Evolutionary conservation across 148 eudicot species (phyloP).

Genomic region (Suaeda aralocaspica): DNA sequence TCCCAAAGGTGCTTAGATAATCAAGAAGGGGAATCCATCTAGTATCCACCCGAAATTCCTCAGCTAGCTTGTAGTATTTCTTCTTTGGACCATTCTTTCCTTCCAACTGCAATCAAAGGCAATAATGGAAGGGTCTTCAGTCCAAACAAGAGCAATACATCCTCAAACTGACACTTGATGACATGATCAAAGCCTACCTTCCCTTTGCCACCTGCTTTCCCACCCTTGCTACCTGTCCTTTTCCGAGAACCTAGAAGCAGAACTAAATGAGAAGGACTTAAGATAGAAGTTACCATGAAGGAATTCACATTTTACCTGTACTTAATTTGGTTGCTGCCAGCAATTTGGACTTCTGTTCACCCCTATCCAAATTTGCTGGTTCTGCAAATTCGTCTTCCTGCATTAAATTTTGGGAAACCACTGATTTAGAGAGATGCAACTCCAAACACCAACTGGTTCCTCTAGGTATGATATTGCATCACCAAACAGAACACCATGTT

Average conservation of each 20-base stretch:
- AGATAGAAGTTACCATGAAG: not conserved
- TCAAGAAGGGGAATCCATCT: constrained; percentile 91
- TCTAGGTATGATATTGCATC: not conserved
- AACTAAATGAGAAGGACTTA: constrained; percentile 17
- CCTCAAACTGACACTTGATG: constrained; percentile 19
- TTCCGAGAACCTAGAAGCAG: constrained; percentile 36
- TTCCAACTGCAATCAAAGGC: constrained; percentile 45
- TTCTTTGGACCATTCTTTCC: constrained; percentile 39
- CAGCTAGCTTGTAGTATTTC: constrained; percentile 53
- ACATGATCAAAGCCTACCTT: constrained; percentile 45
- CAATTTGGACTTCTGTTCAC: constrained; percentile 41
- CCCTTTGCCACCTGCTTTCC: constrained; percentile 28
- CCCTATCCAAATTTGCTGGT: constrained; percentile 41
- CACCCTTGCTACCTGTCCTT: constrained; percentile 19
- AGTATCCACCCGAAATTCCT: constrained; percentile 70
- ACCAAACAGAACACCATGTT: not conserved
- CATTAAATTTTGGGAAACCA: not conserved
- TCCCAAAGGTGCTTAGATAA: constrained; percentile 78
- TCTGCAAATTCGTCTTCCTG: constrained; percentile 60
- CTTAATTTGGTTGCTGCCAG: constrained; percentile 32
- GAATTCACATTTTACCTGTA: constrained; percentile 40
- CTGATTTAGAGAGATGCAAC: not conserved
- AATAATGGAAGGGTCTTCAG: constrained; percentile 19
- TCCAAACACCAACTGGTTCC: not conserved
- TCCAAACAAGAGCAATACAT: constrained; percentile 19